A percentile compares a stretch with the other conserved stretches of the same genome.
Evolutionary conservation across 805 yeast species (phyloP).

Genomic region (Candida insectalens): DNA sequence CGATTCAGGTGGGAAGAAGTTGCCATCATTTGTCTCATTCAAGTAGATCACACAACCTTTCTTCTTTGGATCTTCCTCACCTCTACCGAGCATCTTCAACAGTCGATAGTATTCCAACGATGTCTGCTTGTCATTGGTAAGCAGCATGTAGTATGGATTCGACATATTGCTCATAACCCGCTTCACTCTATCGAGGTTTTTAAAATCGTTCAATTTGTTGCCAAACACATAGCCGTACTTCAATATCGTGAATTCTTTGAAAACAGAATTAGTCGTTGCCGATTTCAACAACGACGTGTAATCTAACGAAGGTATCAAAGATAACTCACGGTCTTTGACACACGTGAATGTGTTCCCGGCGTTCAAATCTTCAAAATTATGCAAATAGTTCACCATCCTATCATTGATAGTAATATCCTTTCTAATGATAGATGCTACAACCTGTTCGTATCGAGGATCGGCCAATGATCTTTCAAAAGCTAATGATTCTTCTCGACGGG

Average conservation of each 20-base stretch:
- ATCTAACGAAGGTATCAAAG: slow-evolving; percentile 11
- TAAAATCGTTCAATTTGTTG: slow-evolving; percentile 10
- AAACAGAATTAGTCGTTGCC: neutral
- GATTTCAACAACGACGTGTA: slow-evolving; percentile 5
- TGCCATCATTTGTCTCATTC: slow-evolving; percentile 2
- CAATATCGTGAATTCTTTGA: slow-evolving; percentile 4
- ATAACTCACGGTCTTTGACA: slow-evolving; percentile 15
- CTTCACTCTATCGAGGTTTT: slow-evolving; percentile 10
- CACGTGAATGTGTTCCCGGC: slow-evolving; percentile 11
- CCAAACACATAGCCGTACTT: slow-evolving; percentile 13
- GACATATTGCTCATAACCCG: slow-evolving; percentile 3
- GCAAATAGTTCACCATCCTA: slow-evolving; percentile 6
- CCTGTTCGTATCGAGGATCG: slow-evolving; percentile 6
- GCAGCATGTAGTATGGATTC: slow-evolving; percentile 10
- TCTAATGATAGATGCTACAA: slow-evolving; percentile 3
- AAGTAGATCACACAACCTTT: slow-evolving; percentile 16
- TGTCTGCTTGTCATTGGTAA: slow-evolving; percentile 15
- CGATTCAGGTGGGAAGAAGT: slow-evolving; percentile 1
- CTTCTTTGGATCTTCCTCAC: neutral
- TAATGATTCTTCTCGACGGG: slow-evolving; percentile 1
- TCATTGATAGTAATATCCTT: slow-evolving; percentile 4
- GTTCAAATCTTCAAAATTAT: slow-evolving; percentile 10
- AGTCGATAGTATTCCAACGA: slow-evolving; percentile 18
- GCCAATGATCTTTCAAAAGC: slow-evolving; percentile 4
- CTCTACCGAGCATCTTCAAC: slow-evolving; percentile 10